Percentiles rank a stretch among this genome's conserved stretches.
Evolutionary conservation across 2,329 filamentous ascomycete genomes (phyloP).

Genomic region (Pezizomycotina sp.): DNA sequence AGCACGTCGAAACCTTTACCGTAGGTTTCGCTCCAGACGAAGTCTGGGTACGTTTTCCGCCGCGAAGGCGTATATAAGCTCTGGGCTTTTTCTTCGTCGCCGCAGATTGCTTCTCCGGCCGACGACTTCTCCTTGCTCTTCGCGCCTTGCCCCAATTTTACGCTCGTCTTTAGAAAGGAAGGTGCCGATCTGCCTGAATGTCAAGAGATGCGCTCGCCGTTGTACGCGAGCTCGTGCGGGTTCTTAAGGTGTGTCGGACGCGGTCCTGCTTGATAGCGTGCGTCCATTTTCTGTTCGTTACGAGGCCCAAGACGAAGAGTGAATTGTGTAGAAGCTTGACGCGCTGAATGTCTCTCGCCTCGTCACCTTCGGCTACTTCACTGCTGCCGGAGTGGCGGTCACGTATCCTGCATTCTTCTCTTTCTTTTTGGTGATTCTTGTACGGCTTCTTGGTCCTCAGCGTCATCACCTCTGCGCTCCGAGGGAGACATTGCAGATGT

Average conservation of each 20-base stretch:
- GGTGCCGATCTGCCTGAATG: conserved; percentile 77
- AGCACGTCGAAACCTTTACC: conserved; percentile 71
- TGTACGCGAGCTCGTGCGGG: conserved; percentile 51
- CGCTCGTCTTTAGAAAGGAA: conserved; percentile 43
- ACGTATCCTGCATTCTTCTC: neutral
- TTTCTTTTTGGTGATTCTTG: conserved; percentile 27
- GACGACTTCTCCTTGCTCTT: conserved; percentile 45
- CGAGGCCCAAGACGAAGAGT: conserved; percentile 62
- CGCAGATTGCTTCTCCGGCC: conserved; percentile 52
- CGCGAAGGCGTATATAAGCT: conserved; percentile 64
- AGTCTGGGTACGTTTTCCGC: conserved; percentile 57
- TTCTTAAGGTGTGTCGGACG: conserved; percentile 51
- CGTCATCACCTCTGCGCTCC: conserved; percentile 83
- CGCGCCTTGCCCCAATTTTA: conserved; percentile 74
- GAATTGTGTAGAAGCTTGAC: conserved; percentile 74
- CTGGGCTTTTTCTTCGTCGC: conserved; percentile 47
- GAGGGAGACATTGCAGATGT: conserved; percentile 84
- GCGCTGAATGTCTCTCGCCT: conserved; percentile 47
- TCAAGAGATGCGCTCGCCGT: conserved; percentile 74
- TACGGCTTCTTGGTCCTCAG: conserved; percentile 60
- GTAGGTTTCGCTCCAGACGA: conserved; percentile 62
- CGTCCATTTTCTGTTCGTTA: conserved; percentile 73
- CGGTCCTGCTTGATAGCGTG: conserved; percentile 83
- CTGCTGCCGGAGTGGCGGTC: conserved; percentile 13
- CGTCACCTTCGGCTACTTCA: conserved; percentile 23